These are phyloP conservation scores for Phytophthora tentaculata DNA, from an alignment of 352 stramenopile genomes.

Conservation along the genomic window DNA sequence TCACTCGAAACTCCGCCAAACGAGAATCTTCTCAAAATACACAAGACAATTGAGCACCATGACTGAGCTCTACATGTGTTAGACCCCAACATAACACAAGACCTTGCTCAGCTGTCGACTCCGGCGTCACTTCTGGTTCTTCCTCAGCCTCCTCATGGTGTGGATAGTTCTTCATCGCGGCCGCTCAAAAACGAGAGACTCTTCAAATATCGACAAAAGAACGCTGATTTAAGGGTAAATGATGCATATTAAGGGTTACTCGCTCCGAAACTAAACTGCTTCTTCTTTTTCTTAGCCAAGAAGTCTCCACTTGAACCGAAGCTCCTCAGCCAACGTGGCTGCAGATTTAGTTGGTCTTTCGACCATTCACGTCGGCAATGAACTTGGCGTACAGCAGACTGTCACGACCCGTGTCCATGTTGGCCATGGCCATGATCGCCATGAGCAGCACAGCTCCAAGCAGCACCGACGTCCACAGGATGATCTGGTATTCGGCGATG, in stretches of 20 bases:
- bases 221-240: neutral
- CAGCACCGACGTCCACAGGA: constrained; percentile 80
- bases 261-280: constrained; percentile 27
- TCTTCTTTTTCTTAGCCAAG: constrained; percentile 2
- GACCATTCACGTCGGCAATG: constrained; percentile 55
- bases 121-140: neutral
- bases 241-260: constrained; percentile 42
- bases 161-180: constrained; percentile 34
- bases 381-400: constrained; percentile 90
- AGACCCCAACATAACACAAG: neutral
- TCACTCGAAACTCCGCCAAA: constrained; percentile 29
- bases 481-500: constrained; percentile 84
- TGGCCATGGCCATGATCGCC: constrained; percentile 63
- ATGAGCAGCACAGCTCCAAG: constrained; percentile 58
- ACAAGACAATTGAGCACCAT: neutral
- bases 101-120: constrained; percentile 19
- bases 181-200: constrained; percentile 16
- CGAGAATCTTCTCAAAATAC: constrained; percentile 12
- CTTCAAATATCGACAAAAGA: constrained; percentile 1
- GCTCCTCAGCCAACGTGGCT: neutral
- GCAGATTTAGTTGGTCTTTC: constrained; percentile 59
- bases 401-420: constrained; percentile 79
- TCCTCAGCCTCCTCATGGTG: constrained; percentile 16
- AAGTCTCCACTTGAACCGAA: constrained; percentile 5
- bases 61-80: no score